phyloP scores from a whole-genome alignment of 345 rosid genomes.

The Hibiscus syriacus region DNA sequence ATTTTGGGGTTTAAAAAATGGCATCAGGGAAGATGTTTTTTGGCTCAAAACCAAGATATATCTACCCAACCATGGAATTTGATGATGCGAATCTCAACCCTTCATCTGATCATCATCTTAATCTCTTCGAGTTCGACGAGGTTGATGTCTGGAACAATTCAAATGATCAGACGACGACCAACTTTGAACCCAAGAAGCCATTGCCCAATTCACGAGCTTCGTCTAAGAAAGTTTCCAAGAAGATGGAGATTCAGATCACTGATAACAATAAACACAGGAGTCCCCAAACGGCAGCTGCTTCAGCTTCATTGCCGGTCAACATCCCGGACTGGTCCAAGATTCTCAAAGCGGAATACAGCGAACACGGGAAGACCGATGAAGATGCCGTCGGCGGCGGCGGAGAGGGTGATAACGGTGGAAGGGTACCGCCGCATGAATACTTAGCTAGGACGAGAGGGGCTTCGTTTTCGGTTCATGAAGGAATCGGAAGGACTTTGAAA shows the following conservation, averaged over 20 bases:
- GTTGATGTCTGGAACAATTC: slow-evolving; percentile 33
- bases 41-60: slow-evolving; percentile 33
- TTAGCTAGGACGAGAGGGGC: slow-evolving; percentile 51
- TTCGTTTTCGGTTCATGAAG: slow-evolving; percentile 48
- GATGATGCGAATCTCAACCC: slow-evolving; percentile 2
- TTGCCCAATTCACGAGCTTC: slow-evolving; percentile 28
- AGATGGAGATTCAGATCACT: slow-evolving; percentile 14
- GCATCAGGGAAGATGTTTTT: slow-evolving; percentile 44
- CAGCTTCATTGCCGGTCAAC: slow-evolving; percentile 62
- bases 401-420: slow-evolving; percentile 12
- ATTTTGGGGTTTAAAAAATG: slow-evolving; percentile 18
- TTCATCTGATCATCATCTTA: not conserved
- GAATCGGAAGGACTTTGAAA: slow-evolving; percentile 50
- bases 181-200: slow-evolving; percentile 29
- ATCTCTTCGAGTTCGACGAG: slow-evolving; percentile 51
- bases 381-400: slow-evolving; percentile 12
- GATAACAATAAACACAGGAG: not conserved
- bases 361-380: slow-evolving; percentile 24
- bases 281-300: not conserved
- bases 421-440: slow-evolving; percentile 56
- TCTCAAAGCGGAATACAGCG: slow-evolving; percentile 35
- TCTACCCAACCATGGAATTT: slow-evolving; percentile 30
- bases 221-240: slow-evolving; percentile 25
- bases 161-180: slow-evolving; percentile 12
- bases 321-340: slow-evolving; percentile 85